These are phyloP conservation scores for Cucurbita maxima DNA, from an alignment of 306 rosid species.

Conservation along the genomic window DNA sequence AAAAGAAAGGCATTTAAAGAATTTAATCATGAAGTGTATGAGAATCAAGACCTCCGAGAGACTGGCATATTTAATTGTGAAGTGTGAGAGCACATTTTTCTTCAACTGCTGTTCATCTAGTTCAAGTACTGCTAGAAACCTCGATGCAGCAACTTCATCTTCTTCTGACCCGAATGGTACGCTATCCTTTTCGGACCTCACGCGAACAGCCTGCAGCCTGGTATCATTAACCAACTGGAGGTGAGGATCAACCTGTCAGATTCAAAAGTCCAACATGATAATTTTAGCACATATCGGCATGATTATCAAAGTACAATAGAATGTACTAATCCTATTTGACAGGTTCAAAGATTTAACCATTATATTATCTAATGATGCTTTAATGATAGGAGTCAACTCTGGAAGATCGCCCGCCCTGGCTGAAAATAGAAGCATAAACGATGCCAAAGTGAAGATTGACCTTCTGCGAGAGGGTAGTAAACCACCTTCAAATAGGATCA, in stretches of 20 bases:
- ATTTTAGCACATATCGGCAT: background rate
- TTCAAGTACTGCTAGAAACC: conserved; percentile 36
- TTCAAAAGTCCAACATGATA: conserved; percentile 13
- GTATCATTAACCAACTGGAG: conserved; percentile 58
- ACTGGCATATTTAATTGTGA: conserved; percentile 47
- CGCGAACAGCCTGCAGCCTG: conserved; percentile 47
- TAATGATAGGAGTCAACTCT: conserved; percentile 51
- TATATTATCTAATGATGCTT: conserved; percentile 35
- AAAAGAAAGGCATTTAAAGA: background rate
- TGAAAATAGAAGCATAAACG: conserved; percentile 68
- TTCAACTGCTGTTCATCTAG: conserved; percentile 48
- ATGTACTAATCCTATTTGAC: conserved; percentile 8
- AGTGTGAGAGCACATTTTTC: conserved; percentile 51
- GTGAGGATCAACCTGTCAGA: conserved; percentile 67
- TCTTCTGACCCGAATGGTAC: conserved; percentile 41
- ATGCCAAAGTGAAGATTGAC: conserved; percentile 74
- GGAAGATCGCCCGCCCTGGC: conserved; percentile 55
- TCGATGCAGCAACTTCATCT: conserved; percentile 48
- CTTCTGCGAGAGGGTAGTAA: conserved; percentile 71
- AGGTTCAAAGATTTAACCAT: conserved; percentile 27
- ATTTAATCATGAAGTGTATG: background rate
- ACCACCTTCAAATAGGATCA: conserved; percentile 39
- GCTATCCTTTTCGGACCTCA: conserved; percentile 24
- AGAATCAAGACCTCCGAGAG: conserved; percentile 56
- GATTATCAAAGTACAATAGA: background rate